Evolutionary conservation across 2,329 filamentous ascomycete genomes (phyloP), one percentile per base, ranked within the genome.

Genomic region (Pseudogymnoascus sp.): DNA sequence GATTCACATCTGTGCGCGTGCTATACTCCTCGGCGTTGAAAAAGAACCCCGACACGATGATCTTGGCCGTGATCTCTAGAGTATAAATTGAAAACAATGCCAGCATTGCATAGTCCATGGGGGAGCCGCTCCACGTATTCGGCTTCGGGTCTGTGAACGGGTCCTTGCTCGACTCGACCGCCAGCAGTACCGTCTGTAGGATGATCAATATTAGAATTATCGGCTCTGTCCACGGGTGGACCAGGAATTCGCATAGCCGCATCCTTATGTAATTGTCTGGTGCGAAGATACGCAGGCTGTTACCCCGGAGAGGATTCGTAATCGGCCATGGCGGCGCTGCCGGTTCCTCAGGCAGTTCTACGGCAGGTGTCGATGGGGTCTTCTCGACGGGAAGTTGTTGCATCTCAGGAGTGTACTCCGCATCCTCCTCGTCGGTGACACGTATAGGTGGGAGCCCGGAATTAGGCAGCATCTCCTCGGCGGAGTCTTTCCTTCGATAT

Each of bases 1-100:
- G 79, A 64, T 86, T 82, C 59, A 89, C 83, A 71, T 95, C 89
- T 63, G 95, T 88, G 19, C 55, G 30, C 4, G 91, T 95, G 72
- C 90, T 96, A 72, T 96, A 96, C 70, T 96, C 92, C 7, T 84
- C 77, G 1, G 94, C 89, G 70, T 99, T 99, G 65, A 95, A 77
- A 30, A 99, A 79, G 67, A 99, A 88, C 0, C 94, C 95, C 0
- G 94, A 99, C 0, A 99, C 95, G 62, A 99, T 86, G 39, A 92
- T 86, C 60, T 92, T 88, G 62, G 89, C 84, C 60, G 87, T 76
- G 34, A 95, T 80, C 72, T 99, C 95, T 19, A 95, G 68, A 0
- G 92, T 96, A 71, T 97, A 99, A 57, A 99, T 82, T 61, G 88
- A 77, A 71, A 99, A 99, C 5, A 99, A 82, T 1, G 74, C 84